phyloP scores from a whole-genome alignment of 768 basidiomycete genomes.

The Suillus spraguei region DNA sequence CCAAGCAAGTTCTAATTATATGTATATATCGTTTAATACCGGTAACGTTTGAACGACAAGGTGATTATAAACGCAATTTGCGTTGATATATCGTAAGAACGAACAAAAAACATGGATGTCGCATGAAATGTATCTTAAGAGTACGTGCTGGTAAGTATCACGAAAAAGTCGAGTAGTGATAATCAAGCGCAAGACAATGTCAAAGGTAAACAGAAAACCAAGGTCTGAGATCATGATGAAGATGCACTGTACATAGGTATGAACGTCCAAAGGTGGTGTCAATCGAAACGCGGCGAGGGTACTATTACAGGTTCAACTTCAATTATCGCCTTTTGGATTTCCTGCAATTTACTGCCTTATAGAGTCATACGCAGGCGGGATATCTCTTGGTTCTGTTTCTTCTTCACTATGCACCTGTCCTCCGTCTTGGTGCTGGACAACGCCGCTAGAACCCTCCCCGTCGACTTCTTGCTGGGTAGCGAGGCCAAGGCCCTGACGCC shows the following conservation, averaged over 20 bases:
- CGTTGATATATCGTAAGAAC: background rate
- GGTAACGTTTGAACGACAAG: too few species aligned
- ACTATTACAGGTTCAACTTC: slow-evolving; percentile 7
- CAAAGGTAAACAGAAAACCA: background rate
- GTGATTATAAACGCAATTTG: background rate
- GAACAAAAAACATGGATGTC: background rate
- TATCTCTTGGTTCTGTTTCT: background rate
- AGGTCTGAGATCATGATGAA: background rate
- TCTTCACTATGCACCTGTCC: background rate
- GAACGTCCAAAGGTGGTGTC: background rate
- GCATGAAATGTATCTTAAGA: background rate
- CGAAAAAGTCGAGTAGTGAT: background rate
- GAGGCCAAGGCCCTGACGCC: background rate
- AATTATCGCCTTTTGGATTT: background rate
- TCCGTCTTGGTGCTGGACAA: background rate
- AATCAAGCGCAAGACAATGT: background rate
- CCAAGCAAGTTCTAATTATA: too few species aligned
- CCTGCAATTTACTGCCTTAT: background rate
- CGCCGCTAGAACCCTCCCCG: background rate
- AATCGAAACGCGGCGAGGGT: background rate
- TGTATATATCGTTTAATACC: too few species aligned
- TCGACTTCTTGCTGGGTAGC: background rate
- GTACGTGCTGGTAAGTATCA: background rate
- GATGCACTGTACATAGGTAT: background rate
- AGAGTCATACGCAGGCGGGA: background rate